Base-by-base conservation (phyloP, 1,139 yeast species). In the Hemisphaericaspora lyxosophila region DNA sequence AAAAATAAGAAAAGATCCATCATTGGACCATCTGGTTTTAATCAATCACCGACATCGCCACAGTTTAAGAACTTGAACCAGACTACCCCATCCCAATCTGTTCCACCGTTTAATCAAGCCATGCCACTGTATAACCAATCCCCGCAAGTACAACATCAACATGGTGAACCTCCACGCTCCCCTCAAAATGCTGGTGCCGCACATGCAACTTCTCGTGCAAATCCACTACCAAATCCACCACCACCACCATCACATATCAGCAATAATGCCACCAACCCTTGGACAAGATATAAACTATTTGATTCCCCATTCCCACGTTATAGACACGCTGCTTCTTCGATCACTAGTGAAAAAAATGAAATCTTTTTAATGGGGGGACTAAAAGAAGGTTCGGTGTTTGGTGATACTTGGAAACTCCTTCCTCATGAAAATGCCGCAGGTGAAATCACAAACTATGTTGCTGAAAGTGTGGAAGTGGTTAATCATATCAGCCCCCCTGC, bases 301-400 rank as follows among this genome's bases (percentile, higher is more conserved):
- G 80, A 85, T 50, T 83, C 94, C 3, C 97, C 97, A 1, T 89
- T 92, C 54, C 97, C 98, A 5, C 77, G 97, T 33, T 89, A 89
- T 58, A 83, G 97, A 51, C 97, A 92, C 60, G 88, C 95, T 0
- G 92, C 96, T 1, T 76, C 89, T 1, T 69, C 85, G 22, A 70
- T 80, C 33, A 69, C 85, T 7, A 82, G 95, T 16, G 95, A 89
- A 20, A 82, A 83, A 45, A 87, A 89, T 42, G 95, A 88, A 47
- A 70, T 90, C 18, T 89, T 80, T 57, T 75, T 94, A 32, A 90
- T 92, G 88, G 98, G 98, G 27, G 98, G 98, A 3, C 71, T 94
- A 37, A 85, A 90, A 55, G 96, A 90, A 40, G 89, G 90, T 37
- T 82, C 90, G 17, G 97, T 90, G 2, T 88, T 85, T 63, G 96